Base-by-base conservation (phyloP, 805 yeast species). In the Schizosaccharomyces osmophilus region DNA sequence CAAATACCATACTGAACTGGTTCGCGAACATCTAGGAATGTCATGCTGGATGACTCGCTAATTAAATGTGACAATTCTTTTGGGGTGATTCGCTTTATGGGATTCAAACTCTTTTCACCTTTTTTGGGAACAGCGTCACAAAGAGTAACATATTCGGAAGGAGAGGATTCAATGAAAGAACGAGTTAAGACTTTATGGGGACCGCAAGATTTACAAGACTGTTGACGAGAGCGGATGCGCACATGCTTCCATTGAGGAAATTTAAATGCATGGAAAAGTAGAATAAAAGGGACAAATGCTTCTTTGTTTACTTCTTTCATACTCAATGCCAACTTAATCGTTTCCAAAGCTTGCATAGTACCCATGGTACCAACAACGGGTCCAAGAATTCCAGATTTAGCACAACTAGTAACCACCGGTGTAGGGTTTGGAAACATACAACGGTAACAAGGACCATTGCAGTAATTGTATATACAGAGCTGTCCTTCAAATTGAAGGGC, bases 321-420 rank as follows among this genome's bases (percentile, higher is more conserved):
- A 0, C 78, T 82, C 2, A 83, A 75, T 1, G 87, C 67, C 6
- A 90, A 74, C 69, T 90, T 89, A 31, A 94, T 77, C 0, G 95
- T 77, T 67, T 93, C 98, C 24, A 84, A 72, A 0, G 96, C 95
- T 85, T 93, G 90, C 76, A 85, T 77, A 0, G 82, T 75, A 9
- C 98, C 99, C 69, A 90, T 80, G 0, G 87, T 67, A 0, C 98
- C 99, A 62, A 93, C 94, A n/a, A 89, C 93, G 0, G 97, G 95
- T 0, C 98, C 98, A 31, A 93, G 71, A 0, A 90, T 94, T 4
- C 97, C 97, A 2, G 95, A 95, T 71, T 88, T 97, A 15, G 85
- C 80, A 67, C 99, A 93, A 31, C 48, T 41, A n/a, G 17, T 22
- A 26, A 57, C 26, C 2, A 36, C 60, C 3, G 60, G 60, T 0